Evolutionary conservation across 129 eudicot species (phyloP), one percentile per base, ranked within the genome.

Genomic region (Flaveria linearis): DNA sequence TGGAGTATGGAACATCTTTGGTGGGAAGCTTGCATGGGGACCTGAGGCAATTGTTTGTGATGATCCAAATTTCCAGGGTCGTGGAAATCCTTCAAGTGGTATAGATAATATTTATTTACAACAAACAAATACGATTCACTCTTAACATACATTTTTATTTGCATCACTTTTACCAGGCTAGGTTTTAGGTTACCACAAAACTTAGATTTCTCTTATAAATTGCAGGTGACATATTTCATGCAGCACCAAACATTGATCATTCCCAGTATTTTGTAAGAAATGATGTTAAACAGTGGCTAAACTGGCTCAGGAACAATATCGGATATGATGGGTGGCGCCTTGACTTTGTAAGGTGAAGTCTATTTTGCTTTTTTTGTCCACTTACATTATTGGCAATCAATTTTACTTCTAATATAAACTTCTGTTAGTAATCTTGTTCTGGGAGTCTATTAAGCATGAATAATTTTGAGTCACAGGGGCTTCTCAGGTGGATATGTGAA

Each of bases 261-360:
- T 89, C 94, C 15, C 94, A 89, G 83, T 87, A 84, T 22, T 86
- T 89, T 80, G 91, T 89, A 13, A 69, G 84, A 69, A 80, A 76
- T 17, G 91, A 89, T 64, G 76, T 86, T 26, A 88, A 84, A 77
- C 71, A 86, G 78, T 89, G 91, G 94, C 74, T 89, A 66, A 76
- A 82, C 78, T 89, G 91, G 94, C 85, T 89, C 67, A 77, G 82
- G 26, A 87, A 62, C 53, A 84, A 83, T 77, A 83, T 81, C n/a
- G 90, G 94, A 55, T 89, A 81, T 75, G 91, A 89, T 84, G 94
- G 94, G 49, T 86, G 94, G 94, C 86, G 94, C 76, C 94, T 89
- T 42, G 94, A 89, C 71, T 89, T 89, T 84, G 94, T 89, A 25
- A 88, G 92, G 92, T 87, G 82, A 78, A 77, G 50, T 57, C 11